A percentile compares a stretch with the other conserved stretches of the same genome.
phyloP scores from a whole-genome alignment of 306 rosid genomes.

The Alnus glutinosa region DNA sequence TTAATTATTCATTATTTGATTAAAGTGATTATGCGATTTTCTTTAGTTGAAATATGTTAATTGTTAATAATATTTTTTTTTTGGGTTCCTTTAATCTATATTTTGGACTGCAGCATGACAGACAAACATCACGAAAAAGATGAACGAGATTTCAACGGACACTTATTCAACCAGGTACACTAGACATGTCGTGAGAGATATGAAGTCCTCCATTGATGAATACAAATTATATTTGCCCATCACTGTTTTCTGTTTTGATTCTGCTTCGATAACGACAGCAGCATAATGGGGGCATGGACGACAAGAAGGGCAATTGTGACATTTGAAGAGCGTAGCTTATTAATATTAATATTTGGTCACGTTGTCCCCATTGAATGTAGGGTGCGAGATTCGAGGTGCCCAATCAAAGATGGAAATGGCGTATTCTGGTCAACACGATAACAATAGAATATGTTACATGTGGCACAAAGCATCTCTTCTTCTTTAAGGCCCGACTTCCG shows the following conservation, averaged over 20 bases:
- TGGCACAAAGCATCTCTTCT: not conserved
- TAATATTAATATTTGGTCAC: conserved; percentile 14
- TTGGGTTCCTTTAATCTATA: no score
- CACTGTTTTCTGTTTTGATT: not conserved
- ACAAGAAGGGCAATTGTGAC: not conserved
- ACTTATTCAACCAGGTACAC: no score
- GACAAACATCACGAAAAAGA: no score
- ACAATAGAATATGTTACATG: conserved; percentile 6
- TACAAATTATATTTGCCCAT: not conserved
- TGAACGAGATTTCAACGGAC: no score
- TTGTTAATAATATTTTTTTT: no score
- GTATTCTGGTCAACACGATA: not conserved
- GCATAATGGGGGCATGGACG: not conserved
- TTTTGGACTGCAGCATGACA: no score
- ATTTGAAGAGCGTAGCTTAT: not conserved
- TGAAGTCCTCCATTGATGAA: no score
- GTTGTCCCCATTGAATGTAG: conserved; percentile 8
- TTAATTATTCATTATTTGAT: no score
- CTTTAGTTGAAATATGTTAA: no score
- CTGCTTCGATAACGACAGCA: not conserved
- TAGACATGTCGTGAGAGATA: no score
- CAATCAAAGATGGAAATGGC: conserved; percentile 5
- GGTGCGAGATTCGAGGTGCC: conserved; percentile 35
- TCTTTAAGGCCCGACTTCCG: no score
- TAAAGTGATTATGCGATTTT: no score